Evolutionary conservation across 139 green algal species (phyloP), one percentile per base, ranked within the genome.

Genomic region (Volvox reticuliferus): DNA sequence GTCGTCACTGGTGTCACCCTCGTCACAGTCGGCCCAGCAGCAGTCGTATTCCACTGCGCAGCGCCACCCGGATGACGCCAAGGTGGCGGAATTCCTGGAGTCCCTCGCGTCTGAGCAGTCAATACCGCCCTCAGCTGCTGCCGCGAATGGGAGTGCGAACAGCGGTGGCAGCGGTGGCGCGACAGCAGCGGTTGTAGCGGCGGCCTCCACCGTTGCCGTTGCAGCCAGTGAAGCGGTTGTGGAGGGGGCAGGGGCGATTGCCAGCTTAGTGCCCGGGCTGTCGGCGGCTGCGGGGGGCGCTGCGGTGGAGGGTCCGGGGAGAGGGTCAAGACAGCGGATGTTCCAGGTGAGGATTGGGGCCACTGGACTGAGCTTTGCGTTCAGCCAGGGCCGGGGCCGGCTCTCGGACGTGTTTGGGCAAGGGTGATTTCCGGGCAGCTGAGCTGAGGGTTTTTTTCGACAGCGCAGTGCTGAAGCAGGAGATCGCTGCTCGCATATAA

Each of bases 191-290:
- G 69, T 82, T 37, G 68, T 61, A 13, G 37, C 37, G 0, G 61
- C 78, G 37, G 61, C 78, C 16, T 50, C 87, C 35, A 67, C 32
- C 17, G 68, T 67, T 24, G 68, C 37, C 0, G 28, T n/a, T 9
- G 68, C 37, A 1, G 84, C 84, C 6, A 62, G 84, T 16, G 84
- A 82, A 26, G 84, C 84, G 68, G 84, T 89, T 37, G 68, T 50
- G 36, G 84, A 36, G 17, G 84, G 84, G 21, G 84, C 84, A 67
- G 84, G 21, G 13, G 69, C 84, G 37, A 79, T 89, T 9, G 84
- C 84, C 30, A 71, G 68, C 37, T 26, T 81, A 35, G 84, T 89
- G 37, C 28, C 44, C 24, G 67, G 35, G n/a, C 30, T 81, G 32
- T 26, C 28, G 71, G 30, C 71, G 20, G 21, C 12, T 14, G 17